These are phyloP conservation scores for Colletotrichum endophyticum DNA, from an alignment of 2,329 filamentous ascomycete genomes.

Conservation along the genomic window DNA sequence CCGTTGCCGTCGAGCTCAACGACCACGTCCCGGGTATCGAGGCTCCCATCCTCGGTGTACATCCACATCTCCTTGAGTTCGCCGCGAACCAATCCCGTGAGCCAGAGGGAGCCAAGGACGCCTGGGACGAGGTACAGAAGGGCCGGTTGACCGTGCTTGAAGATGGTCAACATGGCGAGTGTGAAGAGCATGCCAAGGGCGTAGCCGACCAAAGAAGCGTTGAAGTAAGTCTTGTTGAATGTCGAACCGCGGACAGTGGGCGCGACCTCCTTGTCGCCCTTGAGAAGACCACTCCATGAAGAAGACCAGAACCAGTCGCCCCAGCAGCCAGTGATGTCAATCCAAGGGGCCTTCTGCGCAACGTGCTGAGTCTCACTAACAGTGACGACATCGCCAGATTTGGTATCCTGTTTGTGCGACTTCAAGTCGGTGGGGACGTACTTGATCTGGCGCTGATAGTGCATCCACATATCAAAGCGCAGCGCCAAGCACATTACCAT, in stretches of 20 bases:
- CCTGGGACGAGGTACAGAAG: slow-evolving; percentile 91
- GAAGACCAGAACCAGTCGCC: slow-evolving; percentile 83
- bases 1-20: slow-evolving; percentile 59
- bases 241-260: slow-evolving; percentile 43
- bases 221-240: slow-evolving; percentile 89
- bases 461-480: slow-evolving; percentile 87
- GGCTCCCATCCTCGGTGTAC: slow-evolving; percentile 75
- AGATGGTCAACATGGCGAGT: slow-evolving; percentile 76
- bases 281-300: slow-evolving; percentile 26
- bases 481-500: slow-evolving; percentile 88
- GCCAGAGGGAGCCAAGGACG: slow-evolving; percentile 77
- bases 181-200: slow-evolving; percentile 78
- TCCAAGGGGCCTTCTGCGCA: slow-evolving; percentile 48
- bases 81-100: slow-evolving; percentile 72
- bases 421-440: slow-evolving; percentile 42
- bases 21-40: slow-evolving; percentile 60
- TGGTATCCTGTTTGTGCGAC: slow-evolving; percentile 31
- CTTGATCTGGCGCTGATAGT: slow-evolving; percentile 74
- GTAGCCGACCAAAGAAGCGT: slow-evolving; percentile 78
- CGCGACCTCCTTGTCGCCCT: slow-evolving; percentile 25
- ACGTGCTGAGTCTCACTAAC: slow-evolving; percentile 45
- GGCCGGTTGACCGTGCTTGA: slow-evolving; percentile 84
- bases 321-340: slow-evolving; percentile 74
- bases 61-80: slow-evolving; percentile 79
- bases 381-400: slow-evolving; percentile 37